Percentiles rank a stretch among this genome's conserved stretches.
phyloP scores from a whole-genome alignment of 1,139 yeast genomes.

The Suhomyces atakaporum region DNA sequence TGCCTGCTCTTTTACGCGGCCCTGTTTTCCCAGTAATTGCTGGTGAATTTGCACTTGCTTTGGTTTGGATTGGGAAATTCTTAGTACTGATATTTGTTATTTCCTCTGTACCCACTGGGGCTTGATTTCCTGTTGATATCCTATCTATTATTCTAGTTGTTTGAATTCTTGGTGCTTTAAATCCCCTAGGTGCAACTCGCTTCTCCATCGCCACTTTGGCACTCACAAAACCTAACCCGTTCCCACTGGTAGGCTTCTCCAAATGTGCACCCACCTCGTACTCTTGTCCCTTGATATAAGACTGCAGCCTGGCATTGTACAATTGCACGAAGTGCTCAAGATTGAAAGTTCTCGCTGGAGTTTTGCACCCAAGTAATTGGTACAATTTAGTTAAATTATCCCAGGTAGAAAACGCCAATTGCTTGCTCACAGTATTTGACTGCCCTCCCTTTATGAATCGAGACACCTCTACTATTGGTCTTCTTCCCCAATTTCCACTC shows the following conservation, averaged over 20 bases:
- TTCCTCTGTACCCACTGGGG: too few relatives aligned
- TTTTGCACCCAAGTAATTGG: conserved; percentile 11
- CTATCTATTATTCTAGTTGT: too few relatives aligned
- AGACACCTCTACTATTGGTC: conserved; percentile 28
- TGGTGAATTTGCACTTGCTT: too few relatives aligned
- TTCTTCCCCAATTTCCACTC: conserved; percentile 23
- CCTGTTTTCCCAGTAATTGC: too few relatives aligned
- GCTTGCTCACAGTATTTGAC: conserved; percentile 16
- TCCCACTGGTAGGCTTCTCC: conserved; percentile 7
- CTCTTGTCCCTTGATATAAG: conserved; percentile 18
- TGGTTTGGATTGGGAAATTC: too few relatives aligned
- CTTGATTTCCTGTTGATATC: too few relatives aligned
- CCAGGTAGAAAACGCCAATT: conserved; percentile 20
- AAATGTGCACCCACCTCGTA: conserved; percentile 2
- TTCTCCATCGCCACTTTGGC: conserved; percentile 15
- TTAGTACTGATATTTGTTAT: too few relatives aligned
- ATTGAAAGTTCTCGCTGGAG: conserved; percentile 8
- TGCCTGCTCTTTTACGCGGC: too few relatives aligned
- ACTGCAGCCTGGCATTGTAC: conserved; percentile 14
- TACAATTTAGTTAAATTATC: conserved; percentile 23
- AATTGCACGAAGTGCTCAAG: conserved; percentile 11
- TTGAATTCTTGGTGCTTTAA: conserved; percentile 13
- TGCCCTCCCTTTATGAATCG: conserved; percentile 28
- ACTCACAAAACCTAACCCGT: conserved; percentile 14
- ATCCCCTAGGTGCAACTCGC: conserved; percentile 1